Base-by-base conservation (phyloP, 2,329 filamentous ascomycete species). In the Scedosporium apiospermum region DNA sequence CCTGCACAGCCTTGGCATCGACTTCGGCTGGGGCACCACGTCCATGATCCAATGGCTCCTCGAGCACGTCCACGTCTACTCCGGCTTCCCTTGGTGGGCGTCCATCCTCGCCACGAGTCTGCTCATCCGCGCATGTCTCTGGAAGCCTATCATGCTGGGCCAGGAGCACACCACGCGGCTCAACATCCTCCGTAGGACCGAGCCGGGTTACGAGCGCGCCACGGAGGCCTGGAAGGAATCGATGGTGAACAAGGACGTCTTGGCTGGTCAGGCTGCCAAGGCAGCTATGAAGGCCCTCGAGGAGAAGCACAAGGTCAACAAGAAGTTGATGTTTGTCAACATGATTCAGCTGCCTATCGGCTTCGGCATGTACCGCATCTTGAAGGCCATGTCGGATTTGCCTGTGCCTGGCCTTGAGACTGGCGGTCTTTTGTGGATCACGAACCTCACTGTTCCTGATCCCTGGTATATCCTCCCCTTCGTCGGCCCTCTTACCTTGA, bases 21-120 rank as follows among this genome's bases (percentile, higher is more conserved):
- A 98, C 69, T 98, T 88, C 70, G 92, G 93, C 71, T 93, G 80
- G 78, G 93, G 93, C 16, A 85, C 90, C 4, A 90, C 92, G 0
- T 77, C 87, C 3, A 67, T 85, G 16, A 86, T 95, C 73, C 82
- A 97, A 76, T 93, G 82, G 80, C 23, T 84, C 2, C 76, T 98
- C 10, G 95, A 99, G 78, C 86, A 93, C 71, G 72, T 96, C 49
- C 91, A 99, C 75, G 79, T 97, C 65, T 88, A 82, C 68, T 77
- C 74, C 1, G 91, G 88, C 42, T 75, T 91, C 62, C 90, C 91
- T 12, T 98, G 95, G 95, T 92, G 90, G 80, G 86, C 78, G 1
- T 85, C 89, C 64, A 89, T 97, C 68, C 74, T 88, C 55, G 74
- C 81, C 4, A 83, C 88, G 0, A 87, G 88, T 41, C 41, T 92